These are phyloP conservation scores for Monilinia aucupariae DNA, from an alignment of 2,329 filamentous ascomycete species.

Conservation along the genomic window DNA sequence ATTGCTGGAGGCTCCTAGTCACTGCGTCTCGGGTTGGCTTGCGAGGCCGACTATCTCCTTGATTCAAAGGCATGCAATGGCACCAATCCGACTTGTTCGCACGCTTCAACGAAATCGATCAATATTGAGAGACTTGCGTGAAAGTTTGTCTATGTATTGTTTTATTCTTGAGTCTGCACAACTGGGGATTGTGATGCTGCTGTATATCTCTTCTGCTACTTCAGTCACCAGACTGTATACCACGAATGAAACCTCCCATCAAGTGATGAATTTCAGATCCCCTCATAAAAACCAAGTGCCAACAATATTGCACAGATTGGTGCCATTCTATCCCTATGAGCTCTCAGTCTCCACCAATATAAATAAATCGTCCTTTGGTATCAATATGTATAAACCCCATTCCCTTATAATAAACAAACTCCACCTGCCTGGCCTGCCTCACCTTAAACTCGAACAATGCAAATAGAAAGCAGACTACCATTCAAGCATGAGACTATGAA, in stretches of 20 bases:
- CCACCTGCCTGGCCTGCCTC: not conserved
- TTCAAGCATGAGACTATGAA: slow-evolving; percentile 14
- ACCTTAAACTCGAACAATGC: slow-evolving; percentile 5
- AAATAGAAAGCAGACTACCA: slow-evolving; percentile 2
- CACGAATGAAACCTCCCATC: slow-evolving; percentile 16
- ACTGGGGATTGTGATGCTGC: not conserved
- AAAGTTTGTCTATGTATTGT: not conserved
- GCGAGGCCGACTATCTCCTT: not conserved
- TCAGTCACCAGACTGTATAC: slow-evolving; percentile 3
- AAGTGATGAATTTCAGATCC: slow-evolving; percentile 23
- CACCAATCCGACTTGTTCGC: not conserved
- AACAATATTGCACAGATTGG: not conserved
- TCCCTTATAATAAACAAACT: slow-evolving; percentile 13
- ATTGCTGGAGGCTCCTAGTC: not conserved
- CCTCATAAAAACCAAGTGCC: not conserved
- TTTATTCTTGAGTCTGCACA: not conserved
- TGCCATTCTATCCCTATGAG: not conserved
- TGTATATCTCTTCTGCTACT: not conserved
- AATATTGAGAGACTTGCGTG: not conserved
- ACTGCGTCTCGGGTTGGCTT: not conserved
- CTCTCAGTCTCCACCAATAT: not conserved
- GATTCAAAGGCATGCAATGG: not conserved
- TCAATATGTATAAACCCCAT: slow-evolving; percentile 7
- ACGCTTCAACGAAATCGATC: not conserved
- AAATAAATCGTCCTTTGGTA: slow-evolving; percentile 14